Conservation (phyloP, 2,329 filamentous ascomycete species). For the Macrophomina pseudophaseolina region DNA sequence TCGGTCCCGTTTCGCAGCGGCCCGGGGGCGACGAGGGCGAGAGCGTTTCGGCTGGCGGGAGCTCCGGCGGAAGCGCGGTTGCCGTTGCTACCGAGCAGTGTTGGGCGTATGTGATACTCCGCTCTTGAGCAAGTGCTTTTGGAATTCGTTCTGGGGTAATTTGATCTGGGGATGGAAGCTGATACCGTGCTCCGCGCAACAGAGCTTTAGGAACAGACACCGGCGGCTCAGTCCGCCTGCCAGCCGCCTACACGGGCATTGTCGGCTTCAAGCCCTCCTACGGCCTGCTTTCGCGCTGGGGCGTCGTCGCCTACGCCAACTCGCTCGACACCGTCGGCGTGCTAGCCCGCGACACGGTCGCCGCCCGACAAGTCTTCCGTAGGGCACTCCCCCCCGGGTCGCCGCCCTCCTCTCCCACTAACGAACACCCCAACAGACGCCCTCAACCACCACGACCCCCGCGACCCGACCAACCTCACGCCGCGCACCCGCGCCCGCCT, state of each 20-base stretch:
- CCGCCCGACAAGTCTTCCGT: slow-evolving; percentile 49
- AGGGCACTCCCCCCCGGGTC: neutral
- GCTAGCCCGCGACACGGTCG: slow-evolving; percentile 62
- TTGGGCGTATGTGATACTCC: slow-evolving; percentile 54
- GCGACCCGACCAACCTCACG: slow-evolving; percentile 77
- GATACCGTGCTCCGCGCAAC: slow-evolving; percentile 29
- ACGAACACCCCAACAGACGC: slow-evolving; percentile 43
- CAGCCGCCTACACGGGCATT: slow-evolving; percentile 82
- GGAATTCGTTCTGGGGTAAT: too few species aligned
- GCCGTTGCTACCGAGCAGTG: slow-evolving; percentile 72
- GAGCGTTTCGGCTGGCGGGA: slow-evolving; percentile 75
- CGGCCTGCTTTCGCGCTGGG: slow-evolving; percentile 82
- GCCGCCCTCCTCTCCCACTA: too few species aligned
- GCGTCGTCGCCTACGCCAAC: slow-evolving; percentile 90
- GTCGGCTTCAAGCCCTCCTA: slow-evolving; percentile 93
- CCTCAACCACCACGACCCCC: slow-evolving; percentile 65
- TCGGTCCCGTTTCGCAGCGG: slow-evolving; percentile 58
- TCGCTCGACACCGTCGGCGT: slow-evolving; percentile 90
- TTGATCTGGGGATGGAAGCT: neutral
- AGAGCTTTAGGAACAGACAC: slow-evolving; percentile 90
- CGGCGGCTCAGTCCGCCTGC: slow-evolving; percentile 84
- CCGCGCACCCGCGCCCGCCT: slow-evolving; percentile 57
- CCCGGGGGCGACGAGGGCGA: slow-evolving; percentile 26
- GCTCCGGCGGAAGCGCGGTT: slow-evolving; percentile 91
- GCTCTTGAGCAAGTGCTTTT: neutral